Conservation (phyloP, 2,329 filamentous ascomycete species). For the Fusarium globosum region DNA sequence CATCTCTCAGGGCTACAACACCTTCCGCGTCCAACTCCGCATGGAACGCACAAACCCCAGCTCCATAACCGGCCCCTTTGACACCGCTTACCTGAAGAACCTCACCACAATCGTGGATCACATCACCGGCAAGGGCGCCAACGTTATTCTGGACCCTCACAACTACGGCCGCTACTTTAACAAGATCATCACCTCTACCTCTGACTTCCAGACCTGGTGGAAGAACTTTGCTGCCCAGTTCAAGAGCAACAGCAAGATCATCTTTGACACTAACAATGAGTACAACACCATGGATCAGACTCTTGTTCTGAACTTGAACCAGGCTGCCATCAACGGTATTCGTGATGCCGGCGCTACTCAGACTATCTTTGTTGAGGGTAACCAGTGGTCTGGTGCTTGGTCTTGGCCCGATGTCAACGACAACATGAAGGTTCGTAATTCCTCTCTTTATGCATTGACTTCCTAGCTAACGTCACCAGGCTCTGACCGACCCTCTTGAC, state of each 20-base stretch:
- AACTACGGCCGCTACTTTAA: constrained; percentile 69
- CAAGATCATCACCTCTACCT: constrained; percentile 63
- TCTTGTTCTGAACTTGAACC: constrained; percentile 70
- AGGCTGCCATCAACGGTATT: constrained; percentile 72
- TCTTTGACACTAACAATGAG: constrained; percentile 77
- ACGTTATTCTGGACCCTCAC: constrained; percentile 69
- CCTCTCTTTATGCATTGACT: background rate
- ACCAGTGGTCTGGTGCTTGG: constrained; percentile 66
- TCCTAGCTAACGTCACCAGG: background rate
- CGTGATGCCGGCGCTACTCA: constrained; percentile 68
- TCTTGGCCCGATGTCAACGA: constrained; percentile 55
- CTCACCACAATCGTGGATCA: constrained; percentile 49
- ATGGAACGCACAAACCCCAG: constrained; percentile 63
- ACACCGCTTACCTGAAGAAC: constrained; percentile 54
- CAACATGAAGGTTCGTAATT: constrained; percentile 45
- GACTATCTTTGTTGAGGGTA: constrained; percentile 68
- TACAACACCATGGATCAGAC: constrained; percentile 71
- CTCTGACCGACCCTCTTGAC: constrained; percentile 60
- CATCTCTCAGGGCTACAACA: constrained; percentile 64
- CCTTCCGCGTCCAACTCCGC: constrained; percentile 65
- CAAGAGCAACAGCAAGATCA: constrained; percentile 63
- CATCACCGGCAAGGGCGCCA: constrained; percentile 57
- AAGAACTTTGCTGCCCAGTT: constrained; percentile 65
- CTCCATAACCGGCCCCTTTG: constrained; percentile 54
- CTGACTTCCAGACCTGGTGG: constrained; percentile 68